Conservation (phyloP, 495 filamentous ascomycete species). For the Pyrenula massariospora region DNA sequence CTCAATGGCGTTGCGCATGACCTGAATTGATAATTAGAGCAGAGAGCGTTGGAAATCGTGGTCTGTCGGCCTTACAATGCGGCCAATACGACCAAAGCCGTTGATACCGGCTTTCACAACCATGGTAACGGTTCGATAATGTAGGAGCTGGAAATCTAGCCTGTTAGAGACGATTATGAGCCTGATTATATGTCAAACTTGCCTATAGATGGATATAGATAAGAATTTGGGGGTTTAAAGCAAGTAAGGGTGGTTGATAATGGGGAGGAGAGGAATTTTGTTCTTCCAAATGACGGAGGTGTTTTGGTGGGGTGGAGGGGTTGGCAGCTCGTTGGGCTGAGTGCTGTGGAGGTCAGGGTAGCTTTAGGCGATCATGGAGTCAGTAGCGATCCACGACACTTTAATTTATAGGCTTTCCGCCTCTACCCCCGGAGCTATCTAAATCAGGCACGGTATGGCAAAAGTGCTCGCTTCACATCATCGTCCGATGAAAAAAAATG, state of each 20-base stretch:
- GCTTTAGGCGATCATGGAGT: background rate
- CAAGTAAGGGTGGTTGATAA: background rate
- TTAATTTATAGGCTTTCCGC: background rate
- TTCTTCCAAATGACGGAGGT: background rate
- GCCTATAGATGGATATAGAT: background rate
- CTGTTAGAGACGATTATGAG: background rate
- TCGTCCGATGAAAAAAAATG: background rate
- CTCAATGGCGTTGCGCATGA: slow-evolving; percentile 76
- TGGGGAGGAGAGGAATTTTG: background rate
- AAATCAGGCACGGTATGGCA: background rate
- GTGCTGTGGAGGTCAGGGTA: background rate
- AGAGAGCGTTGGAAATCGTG: background rate
- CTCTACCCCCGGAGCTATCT: background rate
- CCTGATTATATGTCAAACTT: background rate
- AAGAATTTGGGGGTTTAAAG: background rate
- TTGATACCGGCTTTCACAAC: slow-evolving; percentile 82
- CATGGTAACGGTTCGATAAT: background rate
- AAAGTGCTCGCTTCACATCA: background rate
- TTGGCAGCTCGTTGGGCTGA: background rate
- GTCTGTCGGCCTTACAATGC: slow-evolving; percentile 55
- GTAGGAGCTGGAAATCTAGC: background rate
- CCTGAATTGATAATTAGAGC: slow-evolving; percentile 24
- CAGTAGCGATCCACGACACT: background rate
- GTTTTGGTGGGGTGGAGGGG: background rate
- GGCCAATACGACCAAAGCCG: slow-evolving; percentile 98